These are phyloP conservation scores for Solanum megistacrolobum DNA, from an alignment of 257 asterid species.

Conservation along the genomic window DNA sequence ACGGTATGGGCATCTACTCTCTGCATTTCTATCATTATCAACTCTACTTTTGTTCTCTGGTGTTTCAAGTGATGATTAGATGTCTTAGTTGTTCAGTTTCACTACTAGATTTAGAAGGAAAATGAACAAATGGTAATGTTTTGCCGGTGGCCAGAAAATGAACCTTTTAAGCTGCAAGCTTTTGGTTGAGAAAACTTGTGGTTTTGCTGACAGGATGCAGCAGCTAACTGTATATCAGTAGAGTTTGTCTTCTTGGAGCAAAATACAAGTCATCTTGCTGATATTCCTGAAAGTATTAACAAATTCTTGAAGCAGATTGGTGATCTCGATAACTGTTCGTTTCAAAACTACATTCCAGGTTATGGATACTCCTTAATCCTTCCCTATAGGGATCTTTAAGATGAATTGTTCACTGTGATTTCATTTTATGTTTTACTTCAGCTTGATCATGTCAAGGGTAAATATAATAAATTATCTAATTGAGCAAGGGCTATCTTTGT, in stretches of 20 bases:
- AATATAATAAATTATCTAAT: not conserved
- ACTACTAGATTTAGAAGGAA: not conserved
- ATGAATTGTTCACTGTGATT: not conserved
- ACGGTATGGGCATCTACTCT: constrained; percentile 45
- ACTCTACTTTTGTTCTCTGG: not conserved
- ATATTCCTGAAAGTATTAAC: constrained; percentile 35
- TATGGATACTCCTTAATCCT: constrained; percentile 6
- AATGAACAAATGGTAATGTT: not conserved
- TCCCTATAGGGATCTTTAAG: not conserved
- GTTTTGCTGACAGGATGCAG: constrained; percentile 58
- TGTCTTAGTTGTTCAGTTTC: not conserved
- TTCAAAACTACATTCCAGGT: constrained; percentile 64
- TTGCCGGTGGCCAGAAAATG: not conserved
- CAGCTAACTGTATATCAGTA: constrained; percentile 51
- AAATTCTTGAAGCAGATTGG: constrained; percentile 50
- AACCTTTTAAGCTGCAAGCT: not conserved
- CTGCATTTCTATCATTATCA: constrained; percentile 10
- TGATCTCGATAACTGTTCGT: constrained; percentile 63
- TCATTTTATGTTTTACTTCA: not conserved
- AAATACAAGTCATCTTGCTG: constrained; percentile 43
- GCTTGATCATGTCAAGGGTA: not conserved
- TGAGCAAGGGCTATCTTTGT: not conserved
- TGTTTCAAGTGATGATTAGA: not conserved
- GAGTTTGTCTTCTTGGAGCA: constrained; percentile 65
- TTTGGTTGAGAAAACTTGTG: constrained; percentile 3